Base-by-base conservation (phyloP, 2,329 filamentous ascomycete species). In the Fusarium verrucosum region DNA sequence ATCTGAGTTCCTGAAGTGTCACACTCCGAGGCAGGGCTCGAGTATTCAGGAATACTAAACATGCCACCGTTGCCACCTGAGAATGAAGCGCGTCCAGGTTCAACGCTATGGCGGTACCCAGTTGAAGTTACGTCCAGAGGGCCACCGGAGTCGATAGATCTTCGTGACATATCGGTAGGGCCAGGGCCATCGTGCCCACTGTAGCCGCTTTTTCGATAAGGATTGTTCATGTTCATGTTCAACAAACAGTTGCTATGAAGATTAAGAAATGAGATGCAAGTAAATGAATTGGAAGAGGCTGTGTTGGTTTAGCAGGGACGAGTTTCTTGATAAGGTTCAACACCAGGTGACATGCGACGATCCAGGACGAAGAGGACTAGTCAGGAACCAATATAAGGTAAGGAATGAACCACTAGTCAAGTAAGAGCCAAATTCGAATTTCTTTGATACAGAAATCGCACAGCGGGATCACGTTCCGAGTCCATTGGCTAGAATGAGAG, bases 1-100 rank as follows among this genome's bases (percentile, higher is more conserved):
- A 80, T 76, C 33, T 77, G 75, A 17, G 78, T 55, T 1, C 43
- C 51, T 26, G 79, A 80, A 36, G 81, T 80, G 40, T 76, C 82
- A 50, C 80, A 81, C 68, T 81, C 83, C 20, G 64, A 67, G n/a
- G 47, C 37, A 42, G 64, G 64, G 10, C 60, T 55, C 19, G 64
- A 61, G 19, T 62, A 67, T 22, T 67, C 64, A 9, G 64, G 64
- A 32, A 67, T 68, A 13, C 60, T 67, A 33, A 68, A 68, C 55
- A 68, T 66, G 30, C 63, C 63, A 14, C 45, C 58, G 19, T 66
- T 58, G 7, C 63, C 55, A 13, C 50, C 56, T 9, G 64, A 65
- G 13, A 58, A 54, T 26, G 46, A 46, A 4, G 40, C 46, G 11
- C 64, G 44, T 4, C 50, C 51, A 17, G 37, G 41, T 5, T 67